A percentile compares a stretch with the other conserved stretches of the same genome.
Conservation (phyloP, 2,329 filamentous ascomycete species). For the Knufia petricola region DNA sequence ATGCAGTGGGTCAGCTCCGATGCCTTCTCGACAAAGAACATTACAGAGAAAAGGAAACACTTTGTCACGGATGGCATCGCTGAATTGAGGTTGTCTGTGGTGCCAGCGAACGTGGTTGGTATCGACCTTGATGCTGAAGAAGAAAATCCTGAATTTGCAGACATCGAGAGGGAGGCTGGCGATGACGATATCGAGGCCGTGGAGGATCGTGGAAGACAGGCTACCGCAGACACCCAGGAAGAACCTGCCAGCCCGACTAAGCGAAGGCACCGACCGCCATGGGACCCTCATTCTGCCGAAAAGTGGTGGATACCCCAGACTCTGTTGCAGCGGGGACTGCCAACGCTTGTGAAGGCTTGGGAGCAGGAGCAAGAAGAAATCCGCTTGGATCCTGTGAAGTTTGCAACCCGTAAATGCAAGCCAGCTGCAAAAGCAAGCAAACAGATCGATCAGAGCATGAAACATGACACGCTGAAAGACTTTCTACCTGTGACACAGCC, state of each 20-base stretch:
- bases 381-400: conserved; percentile 18
- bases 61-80: conserved; percentile 62
- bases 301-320: conserved; percentile 60
- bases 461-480: conserved; percentile 27
- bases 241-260: conserved; percentile 32
- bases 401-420: conserved; percentile 19
- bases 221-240: conserved; percentile 23
- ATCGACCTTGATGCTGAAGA: conserved; percentile 66
- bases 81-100: conserved; percentile 70
- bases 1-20: conserved; percentile 22
- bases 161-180: conserved; percentile 26
- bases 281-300: conserved; percentile 57
- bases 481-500: conserved; percentile 21
- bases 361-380: conserved; percentile 34
- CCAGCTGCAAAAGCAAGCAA: conserved; percentile 19
- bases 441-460: conserved; percentile 22
- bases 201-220: conserved; percentile 26
- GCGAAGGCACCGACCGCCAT: conserved; percentile 39
- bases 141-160: conserved; percentile 44
- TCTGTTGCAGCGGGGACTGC: conserved; percentile 55
- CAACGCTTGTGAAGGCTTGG: conserved; percentile 57
- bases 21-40: conserved; percentile 30
- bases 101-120: conserved; percentile 65
- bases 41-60: conserved; percentile 58
- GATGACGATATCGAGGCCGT: conserved; percentile 23